These are phyloP conservation scores for Nepenthes mirabilis DNA, from an alignment of 148 eudicot species.

Conservation along the genomic window DNA sequence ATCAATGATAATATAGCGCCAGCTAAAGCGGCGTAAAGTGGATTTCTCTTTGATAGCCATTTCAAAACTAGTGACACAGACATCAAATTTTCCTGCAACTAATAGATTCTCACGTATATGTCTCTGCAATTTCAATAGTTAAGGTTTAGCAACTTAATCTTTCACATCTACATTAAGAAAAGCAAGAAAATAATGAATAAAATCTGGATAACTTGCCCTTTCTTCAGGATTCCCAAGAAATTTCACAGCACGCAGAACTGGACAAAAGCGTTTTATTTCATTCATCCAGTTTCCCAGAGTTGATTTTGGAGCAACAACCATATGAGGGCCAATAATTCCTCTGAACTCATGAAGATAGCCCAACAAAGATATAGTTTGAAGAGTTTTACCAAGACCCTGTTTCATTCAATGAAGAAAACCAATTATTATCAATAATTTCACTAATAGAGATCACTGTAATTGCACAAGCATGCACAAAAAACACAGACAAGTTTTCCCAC, in stretches of 20 bases:
- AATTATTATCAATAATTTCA: background rate
- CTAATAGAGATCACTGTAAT: background rate
- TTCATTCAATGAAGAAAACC: background rate
- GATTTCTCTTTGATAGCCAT: slow-evolving; percentile 95
- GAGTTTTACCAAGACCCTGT: slow-evolving; percentile 96
- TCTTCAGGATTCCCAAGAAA: slow-evolving; percentile 95
- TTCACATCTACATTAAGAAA: background rate
- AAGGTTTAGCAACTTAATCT: background rate
- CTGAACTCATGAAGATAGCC: slow-evolving; percentile 90
- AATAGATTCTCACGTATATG: slow-evolving; percentile 78
- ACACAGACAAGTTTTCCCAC: background rate
- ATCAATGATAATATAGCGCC: slow-evolving; percentile 97
- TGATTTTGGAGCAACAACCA: slow-evolving; percentile 99
- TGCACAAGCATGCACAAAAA: slow-evolving; percentile 2
- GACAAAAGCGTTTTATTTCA: slow-evolving; percentile 93
- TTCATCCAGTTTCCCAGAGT: slow-evolving; percentile 99
- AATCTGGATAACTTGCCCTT: slow-evolving; percentile 38
- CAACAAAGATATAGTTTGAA: slow-evolving; percentile 94
- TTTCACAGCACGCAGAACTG: slow-evolving; percentile 73
- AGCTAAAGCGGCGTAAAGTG: slow-evolving; percentile 76
- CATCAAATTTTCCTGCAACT: slow-evolving; percentile 97
- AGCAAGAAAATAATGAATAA: background rate
- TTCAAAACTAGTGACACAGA: slow-evolving; percentile 97
- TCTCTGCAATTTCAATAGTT: slow-evolving; percentile 29
- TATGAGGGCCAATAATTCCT: slow-evolving; percentile 97